These are phyloP conservation scores for Termitomyces heimii DNA, from an alignment of 768 basidiomycete species.

Conservation along the genomic window DNA sequence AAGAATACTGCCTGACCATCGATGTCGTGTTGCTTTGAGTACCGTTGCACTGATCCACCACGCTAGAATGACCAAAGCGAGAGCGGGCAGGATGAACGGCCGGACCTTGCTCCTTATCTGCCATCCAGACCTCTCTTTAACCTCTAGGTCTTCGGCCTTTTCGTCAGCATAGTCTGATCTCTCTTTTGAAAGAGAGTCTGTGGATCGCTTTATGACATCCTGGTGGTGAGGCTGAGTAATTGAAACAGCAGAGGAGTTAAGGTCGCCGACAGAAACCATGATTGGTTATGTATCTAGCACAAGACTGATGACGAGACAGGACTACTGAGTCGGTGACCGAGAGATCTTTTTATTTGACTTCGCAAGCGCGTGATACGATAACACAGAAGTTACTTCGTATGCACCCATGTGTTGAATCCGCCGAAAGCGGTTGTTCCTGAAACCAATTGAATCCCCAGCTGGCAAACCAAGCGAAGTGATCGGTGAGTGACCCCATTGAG, in stretches of 20 bases:
- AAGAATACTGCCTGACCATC: slow-evolving; percentile 47
- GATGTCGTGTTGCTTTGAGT: slow-evolving; percentile 60
- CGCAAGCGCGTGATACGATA: not conserved
- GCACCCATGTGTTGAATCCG: not conserved
- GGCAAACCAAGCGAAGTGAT: not conserved
- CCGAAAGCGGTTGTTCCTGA: not conserved
- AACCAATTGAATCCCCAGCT: not conserved
- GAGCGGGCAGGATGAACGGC: slow-evolving; percentile 40
- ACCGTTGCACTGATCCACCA: slow-evolving; percentile 85
- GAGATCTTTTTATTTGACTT: not conserved
- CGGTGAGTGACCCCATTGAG: not conserved
- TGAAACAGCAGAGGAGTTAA: slow-evolving; percentile 7
- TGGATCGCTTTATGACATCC: slow-evolving; percentile 15
- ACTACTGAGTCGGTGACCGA: not conserved
- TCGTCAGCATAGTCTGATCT: slow-evolving; percentile 12
- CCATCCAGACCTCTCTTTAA: slow-evolving; percentile 1
- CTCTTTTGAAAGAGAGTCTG: slow-evolving; percentile 17
- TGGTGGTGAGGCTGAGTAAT: slow-evolving; percentile 7
- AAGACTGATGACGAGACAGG: not conserved
- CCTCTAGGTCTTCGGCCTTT: slow-evolving; percentile 5
- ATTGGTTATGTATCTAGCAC: not conserved
- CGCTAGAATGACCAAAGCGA: slow-evolving; percentile 62
- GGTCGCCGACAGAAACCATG: slow-evolving; percentile 5
- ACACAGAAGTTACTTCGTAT: not conserved
- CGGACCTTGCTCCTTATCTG: slow-evolving; percentile 21